Percentiles rank a stretch among this genome's conserved stretches.
phyloP scores from a whole-genome alignment of 257 asterid species.

The Solanum lycopersicoides region DNA sequence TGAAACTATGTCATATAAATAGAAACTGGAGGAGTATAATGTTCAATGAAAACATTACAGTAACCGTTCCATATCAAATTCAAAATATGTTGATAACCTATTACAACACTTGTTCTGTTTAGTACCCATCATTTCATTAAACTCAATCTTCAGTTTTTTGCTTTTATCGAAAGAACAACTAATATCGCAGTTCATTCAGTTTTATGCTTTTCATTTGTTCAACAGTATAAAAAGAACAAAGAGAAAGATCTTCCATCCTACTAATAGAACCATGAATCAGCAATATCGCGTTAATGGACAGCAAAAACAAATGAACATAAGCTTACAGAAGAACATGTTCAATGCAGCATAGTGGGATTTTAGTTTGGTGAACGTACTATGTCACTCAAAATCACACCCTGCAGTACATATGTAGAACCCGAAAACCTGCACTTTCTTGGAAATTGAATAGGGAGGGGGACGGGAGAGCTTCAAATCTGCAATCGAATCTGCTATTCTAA shows the following conservation, averaged over 20 bases:
- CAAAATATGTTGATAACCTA: background rate
- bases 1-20: background rate
- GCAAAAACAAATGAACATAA: background rate
- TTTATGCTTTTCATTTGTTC: background rate
- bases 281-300: background rate
- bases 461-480: background rate
- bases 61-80: background rate
- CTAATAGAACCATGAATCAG: background rate
- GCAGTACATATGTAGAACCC: background rate
- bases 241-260: background rate
- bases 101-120: background rate
- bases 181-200: background rate
- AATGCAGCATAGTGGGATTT: background rate
- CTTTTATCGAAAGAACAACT: background rate
- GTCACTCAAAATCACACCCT: background rate
- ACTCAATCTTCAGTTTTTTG: background rate
- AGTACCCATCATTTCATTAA: background rate
- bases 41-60: background rate
- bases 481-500: background rate
- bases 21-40: background rate
- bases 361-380: background rate
- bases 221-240: background rate
- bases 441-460: background rate
- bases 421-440: background rate
- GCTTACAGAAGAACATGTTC: background rate